Base-by-base conservation (phyloP, 306 rosid genomes). In the Psophocarpus tetragonolobus region DNA sequence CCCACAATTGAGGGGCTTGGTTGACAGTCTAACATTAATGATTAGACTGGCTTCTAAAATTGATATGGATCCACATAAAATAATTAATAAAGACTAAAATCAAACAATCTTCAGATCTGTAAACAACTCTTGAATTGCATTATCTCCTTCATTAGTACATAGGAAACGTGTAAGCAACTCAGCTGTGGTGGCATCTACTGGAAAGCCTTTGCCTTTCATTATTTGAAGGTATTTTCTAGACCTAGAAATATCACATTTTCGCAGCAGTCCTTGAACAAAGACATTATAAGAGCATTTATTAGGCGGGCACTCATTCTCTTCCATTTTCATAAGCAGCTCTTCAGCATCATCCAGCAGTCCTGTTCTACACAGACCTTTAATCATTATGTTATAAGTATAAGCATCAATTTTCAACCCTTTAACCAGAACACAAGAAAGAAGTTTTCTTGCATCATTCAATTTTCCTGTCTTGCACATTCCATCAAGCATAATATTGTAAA, bases 301-400 rank as follows among this genome's bases (percentile, higher is more conserved):
- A 23, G 81, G 81, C 8, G 21, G 20, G 48, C 73, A 75, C 0
- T 82, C 84, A 68, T 29, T 60, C 10, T 70, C 80, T 76, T 82
- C 81, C 81, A 82, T 82, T 48, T 70, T 76, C 53, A 13, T 30
- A 50, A 82, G 81, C 58, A 76, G 50, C 18, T 69, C 39, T 50
- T 82, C 81, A 50, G 85, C 85, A 62, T 76, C 81, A 75, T 70
- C 81, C 42, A 82, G 2, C 3, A 61, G 14, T 33, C 85, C 85
- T 69, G 61, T 42, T 48, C 71, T 58, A 71, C 84, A 80, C 14
- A 84, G 39, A 69, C 87, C 85, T 39, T 68, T 76, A 29, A 85
- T 81, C 83, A 85, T 81, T 60, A 78, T 71, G 57, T 68, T 77
- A 60, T 38, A 81, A 3, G 78, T 85, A 51, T 26, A 58, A 5